phyloP scores from a whole-genome alignment of 345 rosid species.

The Camelina neglecta region DNA sequence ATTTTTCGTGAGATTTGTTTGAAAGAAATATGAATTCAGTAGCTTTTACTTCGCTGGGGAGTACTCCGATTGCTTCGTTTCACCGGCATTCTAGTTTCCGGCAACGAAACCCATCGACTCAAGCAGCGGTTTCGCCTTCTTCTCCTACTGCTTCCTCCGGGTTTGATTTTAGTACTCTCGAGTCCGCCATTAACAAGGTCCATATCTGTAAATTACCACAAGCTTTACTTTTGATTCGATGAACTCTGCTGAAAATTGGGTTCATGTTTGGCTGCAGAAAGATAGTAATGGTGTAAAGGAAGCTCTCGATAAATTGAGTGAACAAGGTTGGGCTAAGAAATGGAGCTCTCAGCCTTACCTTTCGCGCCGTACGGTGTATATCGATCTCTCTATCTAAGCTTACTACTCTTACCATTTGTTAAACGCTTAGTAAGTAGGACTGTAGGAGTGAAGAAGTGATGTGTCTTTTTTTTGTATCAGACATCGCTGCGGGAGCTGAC shows the following conservation, averaged over 20 bases:
- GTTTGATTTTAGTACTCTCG: constrained; percentile 62
- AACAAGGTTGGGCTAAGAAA: constrained; percentile 88
- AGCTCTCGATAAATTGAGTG: constrained; percentile 69
- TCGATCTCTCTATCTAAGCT: constrained; percentile 41
- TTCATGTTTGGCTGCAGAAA: constrained; percentile 53
- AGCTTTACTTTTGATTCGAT: not conserved
- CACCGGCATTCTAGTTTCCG: constrained; percentile 17
- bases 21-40: constrained; percentile 25
- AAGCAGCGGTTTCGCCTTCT: constrained; percentile 29
- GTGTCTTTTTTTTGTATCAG: constrained; percentile 42
- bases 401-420: not conserved
- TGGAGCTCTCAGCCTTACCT: constrained; percentile 97
- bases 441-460: not conserved
- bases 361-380: constrained; percentile 88
- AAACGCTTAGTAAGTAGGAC: not conserved
- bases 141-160: constrained; percentile 51
- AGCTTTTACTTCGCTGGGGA: constrained; percentile 34
- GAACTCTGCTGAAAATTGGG: not conserved
- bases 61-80: constrained; percentile 27
- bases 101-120: constrained; percentile 12
- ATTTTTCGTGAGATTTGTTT: too few species aligned
- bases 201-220: not conserved
- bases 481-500: constrained; percentile 87
- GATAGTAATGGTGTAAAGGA: constrained; percentile 84
- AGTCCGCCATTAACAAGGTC: constrained; percentile 79